A percentile compares a stretch with the other conserved stretches of the same genome.
These are phyloP conservation scores for Conringia planisiliqua DNA, from an alignment of 345 rosid genomes.

Conservation along the genomic window DNA sequence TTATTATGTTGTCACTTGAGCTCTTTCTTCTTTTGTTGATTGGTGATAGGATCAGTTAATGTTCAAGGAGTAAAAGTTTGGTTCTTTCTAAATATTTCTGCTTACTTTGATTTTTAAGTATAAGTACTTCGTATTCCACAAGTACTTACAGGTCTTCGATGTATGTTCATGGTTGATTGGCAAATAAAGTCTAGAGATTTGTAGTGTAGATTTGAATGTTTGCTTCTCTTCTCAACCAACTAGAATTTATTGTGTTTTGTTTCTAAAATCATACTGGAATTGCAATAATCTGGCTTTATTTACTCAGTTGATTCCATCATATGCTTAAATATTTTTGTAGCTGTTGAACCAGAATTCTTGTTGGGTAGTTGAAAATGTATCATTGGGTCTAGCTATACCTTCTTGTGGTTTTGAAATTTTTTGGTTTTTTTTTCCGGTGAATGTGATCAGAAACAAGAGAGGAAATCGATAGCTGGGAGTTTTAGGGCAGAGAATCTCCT, in stretches of 20 bases:
- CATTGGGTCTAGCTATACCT: background rate
- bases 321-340: background rate
- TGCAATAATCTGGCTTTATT: background rate
- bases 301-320: background rate
- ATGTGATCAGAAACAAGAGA: constrained; percentile 51
- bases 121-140: background rate
- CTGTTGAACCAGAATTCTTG: background rate
- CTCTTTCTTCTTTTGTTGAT: background rate
- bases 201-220: background rate
- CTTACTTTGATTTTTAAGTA: background rate
- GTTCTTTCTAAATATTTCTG: background rate
- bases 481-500: constrained; percentile 74
- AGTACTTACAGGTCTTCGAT: background rate
- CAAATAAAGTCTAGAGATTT: background rate
- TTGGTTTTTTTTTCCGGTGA: background rate
- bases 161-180: background rate
- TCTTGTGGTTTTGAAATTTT: background rate
- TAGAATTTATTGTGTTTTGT: background rate
- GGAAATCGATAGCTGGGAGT: constrained; percentile 53
- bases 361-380: background rate
- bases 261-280: background rate
- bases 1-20: background rate
- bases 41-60: background rate
- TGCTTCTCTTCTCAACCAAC: background rate
- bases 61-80: background rate